Evolutionary conservation across 2,329 filamentous ascomycete genomes (phyloP), one percentile per base, ranked within the genome.

Genomic region (Talaromyces funiculosus): DNA sequence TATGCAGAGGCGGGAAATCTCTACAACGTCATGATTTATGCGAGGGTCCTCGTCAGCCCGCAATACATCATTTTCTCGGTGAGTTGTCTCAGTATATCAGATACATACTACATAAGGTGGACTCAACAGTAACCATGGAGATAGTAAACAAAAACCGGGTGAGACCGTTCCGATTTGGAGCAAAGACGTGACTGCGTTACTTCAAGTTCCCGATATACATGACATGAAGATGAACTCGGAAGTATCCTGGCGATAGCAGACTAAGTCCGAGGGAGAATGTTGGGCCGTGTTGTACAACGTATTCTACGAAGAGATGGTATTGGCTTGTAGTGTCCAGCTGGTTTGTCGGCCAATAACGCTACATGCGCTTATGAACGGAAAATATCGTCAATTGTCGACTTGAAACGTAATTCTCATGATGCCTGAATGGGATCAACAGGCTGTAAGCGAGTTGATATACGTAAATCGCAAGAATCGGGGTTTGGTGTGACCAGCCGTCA

Each of bases 1-100:
- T 56, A 51, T 56, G 38, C 54, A 47, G 40, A 47, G 43, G 16
- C 29, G 40, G 40, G 4, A 57, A 42, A 47, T 26, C 54, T 37
- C 4, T 42, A 35, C 38, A n/a, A 37, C 26, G 29, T 43, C 29
- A 49, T 38, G 24, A 14, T 57, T 22, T 12, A 57, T 47, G 55
- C 40, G 42, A 57, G 55, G 55, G 55, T 45, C 18, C 29, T 18
- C 22, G 29, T 7, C 29, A 51, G 14, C 24, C 37, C 2, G 37
- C 53, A 55, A 35, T 53, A n/a, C 33, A 26, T 47, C 43, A 47
- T 47, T 22, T 47, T 26, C 20, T 47, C 22, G 43, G 29, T 51
- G 47, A 35, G 29, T 16, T 51, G 29, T 51, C 45, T 31, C 45
- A 51, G 9, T 33, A 51, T 33, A 51, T 20, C 43, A 26, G 24